Evolutionary conservation across 1,139 yeast species (phyloP), one percentile per base, ranked within the genome.

Genomic region (Pichia sp.): DNA sequence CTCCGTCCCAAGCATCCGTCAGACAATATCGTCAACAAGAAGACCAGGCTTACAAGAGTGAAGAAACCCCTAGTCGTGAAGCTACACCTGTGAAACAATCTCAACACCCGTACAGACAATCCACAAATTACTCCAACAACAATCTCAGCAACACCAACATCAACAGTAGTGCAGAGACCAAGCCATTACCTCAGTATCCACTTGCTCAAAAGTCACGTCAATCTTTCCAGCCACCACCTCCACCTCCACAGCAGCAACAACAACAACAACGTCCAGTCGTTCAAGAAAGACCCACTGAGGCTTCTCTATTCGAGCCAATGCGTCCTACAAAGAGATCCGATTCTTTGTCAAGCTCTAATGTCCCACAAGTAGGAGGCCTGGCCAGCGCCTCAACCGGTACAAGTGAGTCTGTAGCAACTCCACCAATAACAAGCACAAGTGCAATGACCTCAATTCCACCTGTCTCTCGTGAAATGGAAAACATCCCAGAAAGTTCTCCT

Each of bases 311-410:
- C 47, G 64, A 64, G 26, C 57, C 67, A 23, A 64, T 65, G 62
- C 55, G 55, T 16, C 61, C 63, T 53, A 59, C 63, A 5, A 57
- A 60, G 40, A 58, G 65, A 48, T 53, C 67, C 3, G 61, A 64
- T 49, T 64, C 69, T 2, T 47, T 56, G 29, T 57, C 59, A 10
- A 60, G 63, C 46, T 56, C 50, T 5, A 51, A 38, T 16, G 36
- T 53, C 42, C 50, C 57, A 42, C 58, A 61, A 50, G 19, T 56
- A 23, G 26, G 26, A 13, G 40, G 56, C n/a, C 16, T 36, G 8
- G 30, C 46, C 15, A 50, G 55, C 15, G 29, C 58, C 4, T 52
- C 58, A 11, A 45, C 55, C 6, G 43, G 11, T 30, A 43, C 51
- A 2, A 45, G 19, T 10, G 40, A 26, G 16, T 13, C 51, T 30